Evolutionary conservation across 345 rosid species (phyloP).

Genomic region (Populus pruinosa): DNA sequence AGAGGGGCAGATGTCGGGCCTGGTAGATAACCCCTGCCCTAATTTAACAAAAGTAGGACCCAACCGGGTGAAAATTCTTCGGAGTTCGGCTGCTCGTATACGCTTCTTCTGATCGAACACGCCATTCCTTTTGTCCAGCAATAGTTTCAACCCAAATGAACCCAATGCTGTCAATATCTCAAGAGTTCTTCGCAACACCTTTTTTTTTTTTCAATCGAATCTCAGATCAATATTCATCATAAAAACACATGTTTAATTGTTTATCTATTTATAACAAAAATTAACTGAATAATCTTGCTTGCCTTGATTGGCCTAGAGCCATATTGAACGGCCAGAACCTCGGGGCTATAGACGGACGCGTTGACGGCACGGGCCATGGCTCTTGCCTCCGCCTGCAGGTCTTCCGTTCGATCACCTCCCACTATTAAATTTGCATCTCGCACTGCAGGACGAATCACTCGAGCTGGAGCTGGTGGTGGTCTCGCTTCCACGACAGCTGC

Average conservation of each 20-base stretch:
- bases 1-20: conserved; percentile 92
- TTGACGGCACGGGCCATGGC: conserved; percentile 85
- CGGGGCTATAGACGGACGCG: conserved; percentile 73
- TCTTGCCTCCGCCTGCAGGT: conserved; percentile 76
- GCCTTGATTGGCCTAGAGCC: conserved; percentile 82
- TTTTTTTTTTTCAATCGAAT: neutral
- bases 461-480: conserved; percentile 19
- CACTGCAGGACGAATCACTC: conserved; percentile 4
- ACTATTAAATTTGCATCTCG: conserved; percentile 3
- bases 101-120: conserved; percentile 62
- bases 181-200: conserved; percentile 71
- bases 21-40: conserved; percentile 93
- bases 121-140: conserved; percentile 67
- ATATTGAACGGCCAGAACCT: conserved; percentile 61
- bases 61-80: conserved; percentile 66
- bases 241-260: neutral
- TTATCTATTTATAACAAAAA: neutral
- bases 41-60: conserved; percentile 97
- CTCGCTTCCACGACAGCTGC: conserved; percentile 45
- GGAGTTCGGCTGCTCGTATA: conserved; percentile 60
- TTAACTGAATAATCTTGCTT: neutral
- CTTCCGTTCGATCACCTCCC: conserved; percentile 54
- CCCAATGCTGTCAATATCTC: conserved; percentile 64
- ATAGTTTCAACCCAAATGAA: conserved; percentile 62
- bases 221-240: neutral